Evolutionary conservation across 306 rosid species (phyloP).

Genomic region (Gillenia trifoliata): DNA sequence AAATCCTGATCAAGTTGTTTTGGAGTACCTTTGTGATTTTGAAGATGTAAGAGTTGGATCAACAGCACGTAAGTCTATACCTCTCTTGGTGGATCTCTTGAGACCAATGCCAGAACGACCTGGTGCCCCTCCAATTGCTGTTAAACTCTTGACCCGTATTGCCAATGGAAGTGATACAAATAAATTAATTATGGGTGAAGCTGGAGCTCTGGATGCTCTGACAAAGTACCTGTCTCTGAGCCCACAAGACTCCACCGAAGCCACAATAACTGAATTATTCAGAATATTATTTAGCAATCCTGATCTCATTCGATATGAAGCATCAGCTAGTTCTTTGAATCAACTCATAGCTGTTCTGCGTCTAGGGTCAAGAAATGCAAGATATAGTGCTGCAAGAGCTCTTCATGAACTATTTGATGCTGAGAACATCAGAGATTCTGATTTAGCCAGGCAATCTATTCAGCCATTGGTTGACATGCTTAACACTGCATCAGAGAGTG

Average conservation of each 20-base stretch:
- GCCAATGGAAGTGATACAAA: constrained; percentile 88
- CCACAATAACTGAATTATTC: constrained; percentile 70
- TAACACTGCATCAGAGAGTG: constrained; percentile 68
- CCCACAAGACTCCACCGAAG: constrained; percentile 94
- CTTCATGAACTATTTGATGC: constrained; percentile 74
- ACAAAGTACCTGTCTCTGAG: constrained; percentile 93
- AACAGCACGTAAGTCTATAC: constrained; percentile 79
- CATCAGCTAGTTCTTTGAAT: constrained; percentile 73
- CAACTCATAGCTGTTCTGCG: constrained; percentile 94
- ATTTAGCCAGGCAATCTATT: constrained; percentile 74
- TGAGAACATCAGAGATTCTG: constrained; percentile 65
- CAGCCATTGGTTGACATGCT: constrained; percentile 94
- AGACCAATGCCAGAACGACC: constrained; percentile 96
- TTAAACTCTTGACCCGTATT: constrained; percentile 73
- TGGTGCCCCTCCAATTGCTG: constrained; percentile 86
- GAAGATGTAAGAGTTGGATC: constrained; percentile 88
- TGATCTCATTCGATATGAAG: constrained; percentile 77
- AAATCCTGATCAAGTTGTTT: constrained; percentile 87
- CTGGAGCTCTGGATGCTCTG: constrained; percentile 92
- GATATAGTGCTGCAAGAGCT: constrained; percentile 90
- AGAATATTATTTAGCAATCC: constrained; percentile 80
- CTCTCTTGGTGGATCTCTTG: constrained; percentile 90
- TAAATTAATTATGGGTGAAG: constrained; percentile 84
- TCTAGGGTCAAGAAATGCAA: constrained; percentile 92
- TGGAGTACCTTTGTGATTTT: constrained; percentile 76